Evolutionary conservation across 192 early-diverging fungal species (phyloP).

Genomic region (Spizellomyces punctatus): DNA sequence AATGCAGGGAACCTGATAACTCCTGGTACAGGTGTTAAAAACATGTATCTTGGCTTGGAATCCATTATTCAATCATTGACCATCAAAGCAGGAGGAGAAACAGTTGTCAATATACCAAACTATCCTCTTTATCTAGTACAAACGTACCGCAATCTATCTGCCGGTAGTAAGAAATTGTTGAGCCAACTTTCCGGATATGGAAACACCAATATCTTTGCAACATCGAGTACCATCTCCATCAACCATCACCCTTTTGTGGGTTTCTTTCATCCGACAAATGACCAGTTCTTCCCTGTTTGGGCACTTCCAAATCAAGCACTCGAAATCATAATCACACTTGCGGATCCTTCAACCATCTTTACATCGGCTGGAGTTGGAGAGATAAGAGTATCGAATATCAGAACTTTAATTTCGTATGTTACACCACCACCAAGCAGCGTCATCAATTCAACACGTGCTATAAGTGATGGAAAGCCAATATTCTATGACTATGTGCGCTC

Average conservation of each 20-base stretch:
- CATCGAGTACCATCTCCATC: not conserved
- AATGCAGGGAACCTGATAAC: not conserved
- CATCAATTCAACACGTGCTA: not conserved
- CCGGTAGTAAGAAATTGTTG: constrained; percentile 2
- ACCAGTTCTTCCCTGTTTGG: constrained; percentile 14
- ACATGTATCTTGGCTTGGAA: constrained; percentile 3
- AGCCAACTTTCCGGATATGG: constrained; percentile 9
- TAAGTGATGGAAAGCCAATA: constrained; percentile 15
- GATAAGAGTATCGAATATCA: constrained; percentile 13
- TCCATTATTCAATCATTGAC: not conserved
- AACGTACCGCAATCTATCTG: not conserved
- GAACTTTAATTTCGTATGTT: constrained; percentile 2
- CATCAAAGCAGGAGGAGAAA: not conserved
- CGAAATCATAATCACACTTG: constrained; percentile 9
- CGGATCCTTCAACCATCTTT: constrained; percentile 12
- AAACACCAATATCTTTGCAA: constrained; percentile 5
- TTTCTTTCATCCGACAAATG: constrained; percentile 13
- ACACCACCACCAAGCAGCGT: constrained; percentile 10
- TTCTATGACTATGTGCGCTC: constrained; percentile 16
- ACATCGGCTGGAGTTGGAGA: constrained; percentile 4
- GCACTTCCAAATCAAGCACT: constrained; percentile 17
- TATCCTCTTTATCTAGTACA: constrained; percentile 7
- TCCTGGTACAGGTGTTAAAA: not conserved
- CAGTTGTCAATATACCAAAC: not conserved
- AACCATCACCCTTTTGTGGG: constrained; percentile 13